Evolutionary conservation across 345 rosid species (phyloP).

Genomic region (Acer saccharum): DNA sequence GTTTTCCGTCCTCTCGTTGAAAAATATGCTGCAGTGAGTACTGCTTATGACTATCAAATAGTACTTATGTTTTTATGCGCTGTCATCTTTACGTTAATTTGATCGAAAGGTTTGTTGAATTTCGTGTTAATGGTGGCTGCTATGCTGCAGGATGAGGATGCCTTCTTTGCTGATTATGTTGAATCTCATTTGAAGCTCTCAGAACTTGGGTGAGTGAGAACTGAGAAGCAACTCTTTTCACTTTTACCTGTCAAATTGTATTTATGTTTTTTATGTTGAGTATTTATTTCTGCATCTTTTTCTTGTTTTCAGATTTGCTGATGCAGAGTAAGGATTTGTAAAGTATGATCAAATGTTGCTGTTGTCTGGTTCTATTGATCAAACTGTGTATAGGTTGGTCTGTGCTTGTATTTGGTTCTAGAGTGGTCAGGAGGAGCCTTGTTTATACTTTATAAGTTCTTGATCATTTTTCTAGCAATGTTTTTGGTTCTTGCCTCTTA

Average conservation of each 20-base stretch:
- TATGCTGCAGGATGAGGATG: constrained; percentile 67
- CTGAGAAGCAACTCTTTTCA: not conserved
- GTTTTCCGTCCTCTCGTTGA: constrained; percentile 69
- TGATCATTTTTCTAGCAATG: not conserved
- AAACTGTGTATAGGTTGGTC: not conserved
- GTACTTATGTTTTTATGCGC: not conserved
- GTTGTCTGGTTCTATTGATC: not conserved
- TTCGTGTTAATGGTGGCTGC: not conserved
- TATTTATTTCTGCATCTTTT: not conserved
- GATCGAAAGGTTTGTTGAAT: not conserved
- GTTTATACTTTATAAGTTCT: not conserved
- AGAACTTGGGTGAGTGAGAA: constrained; percentile 64
- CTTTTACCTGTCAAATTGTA: not conserved
- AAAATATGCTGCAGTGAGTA: constrained; percentile 71
- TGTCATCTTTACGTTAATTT: not conserved
- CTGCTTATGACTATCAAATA: not conserved
- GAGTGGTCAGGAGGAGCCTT: not conserved
- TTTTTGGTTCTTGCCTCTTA: not conserved
- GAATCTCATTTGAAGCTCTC: constrained; percentile 83
- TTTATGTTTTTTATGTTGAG: not conserved
- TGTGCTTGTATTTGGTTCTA: not conserved
- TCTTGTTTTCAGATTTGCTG: constrained; percentile 30
- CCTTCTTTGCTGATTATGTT: constrained; percentile 69
- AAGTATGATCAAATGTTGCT: not conserved
- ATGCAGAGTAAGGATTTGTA: constrained; percentile 27